phyloP scores from a whole-genome alignment of 768 basidiomycete species.

The Auriculariales sp. region DNA sequence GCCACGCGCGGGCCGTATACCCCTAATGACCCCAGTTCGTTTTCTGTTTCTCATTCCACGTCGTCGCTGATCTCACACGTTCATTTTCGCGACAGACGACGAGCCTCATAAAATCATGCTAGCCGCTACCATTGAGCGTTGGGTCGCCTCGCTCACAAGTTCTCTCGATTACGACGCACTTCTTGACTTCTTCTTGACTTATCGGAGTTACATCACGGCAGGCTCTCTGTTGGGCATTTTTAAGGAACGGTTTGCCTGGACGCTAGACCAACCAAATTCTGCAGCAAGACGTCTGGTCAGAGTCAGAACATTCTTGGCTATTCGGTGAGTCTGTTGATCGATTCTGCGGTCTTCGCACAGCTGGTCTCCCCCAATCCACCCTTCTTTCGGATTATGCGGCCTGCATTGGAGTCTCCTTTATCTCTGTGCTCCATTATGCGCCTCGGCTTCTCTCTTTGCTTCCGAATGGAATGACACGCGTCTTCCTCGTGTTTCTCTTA shows the following conservation, averaged over 20 bases:
- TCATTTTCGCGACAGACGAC: constrained; percentile 10
- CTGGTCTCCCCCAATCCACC: too few relatives aligned
- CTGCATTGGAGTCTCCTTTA: too few relatives aligned
- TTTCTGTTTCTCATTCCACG: constrained; percentile 15
- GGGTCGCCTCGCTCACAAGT: constrained; percentile 84
- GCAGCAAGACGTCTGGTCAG: constrained; percentile 58
- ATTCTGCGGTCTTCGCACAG: too few relatives aligned
- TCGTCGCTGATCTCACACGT: constrained; percentile 21
- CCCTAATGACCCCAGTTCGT: constrained; percentile 1
- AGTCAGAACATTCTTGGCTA: constrained; percentile 79
- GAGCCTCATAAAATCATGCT: constrained; percentile 42
- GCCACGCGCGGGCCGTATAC: too few relatives aligned
- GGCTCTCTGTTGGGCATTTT: constrained; percentile 71
- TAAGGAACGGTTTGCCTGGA: constrained; percentile 84
- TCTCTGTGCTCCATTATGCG: too few relatives aligned
- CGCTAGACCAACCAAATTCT: constrained; percentile 37
- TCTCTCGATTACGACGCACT: constrained; percentile 78
- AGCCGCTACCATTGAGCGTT: constrained; percentile 84
- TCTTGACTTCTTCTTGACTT: constrained; percentile 84
- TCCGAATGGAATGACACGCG: too few relatives aligned
- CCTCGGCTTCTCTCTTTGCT: too few relatives aligned
- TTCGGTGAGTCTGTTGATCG: too few relatives aligned
- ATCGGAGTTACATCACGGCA: constrained; percentile 69
- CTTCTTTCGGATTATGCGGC: too few relatives aligned
- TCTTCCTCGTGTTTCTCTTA: too few relatives aligned